Evolutionary conservation across 352 stramenopile species (phyloP), one percentile per base, ranked within the genome.

Genomic region (Phytophthora idaei): DNA sequence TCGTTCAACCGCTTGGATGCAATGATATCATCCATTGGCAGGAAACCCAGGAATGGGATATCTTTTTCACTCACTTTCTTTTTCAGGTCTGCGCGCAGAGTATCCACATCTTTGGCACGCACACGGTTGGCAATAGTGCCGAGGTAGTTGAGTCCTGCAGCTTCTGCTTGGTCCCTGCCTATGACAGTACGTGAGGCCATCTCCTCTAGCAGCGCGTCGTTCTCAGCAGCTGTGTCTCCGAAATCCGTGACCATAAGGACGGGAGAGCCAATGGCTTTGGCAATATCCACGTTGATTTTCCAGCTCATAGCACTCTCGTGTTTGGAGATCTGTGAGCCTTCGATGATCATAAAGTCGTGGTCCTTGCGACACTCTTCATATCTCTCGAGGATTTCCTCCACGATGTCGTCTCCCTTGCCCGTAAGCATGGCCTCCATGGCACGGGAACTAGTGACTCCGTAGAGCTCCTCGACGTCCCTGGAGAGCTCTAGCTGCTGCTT

Each of bases 321-420:
- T 57, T 87, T 71, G 25, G 81, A 80, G 41, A 94, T 58, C 49
- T 81, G 76, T 5, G 83, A 85, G 25, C 85, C 85, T 57, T 94
- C 85, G 37, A 94, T 87, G 65, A 94, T 84, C 77, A 94, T 88
- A 55, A 94, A 94, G 71, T 94, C 85, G 67, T 94, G 84, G 37
- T 79, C 67, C 31, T 79, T 44, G 27, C 80, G 77, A 54, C 69
- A 70, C 7, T 72, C 48, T 36, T 94, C 85, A 56, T 82, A 92
- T 11, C 78, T 75, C 27, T 76, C 78, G 25, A 94, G 52, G 32
- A 94, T 90, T 53, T 85, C 75, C 51, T 92, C 85, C 2, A 92
- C 68, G 0, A 94, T 49, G 39, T 90, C 82, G 61, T 92, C 85
- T 29, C 75, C 68, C 34, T 87, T 85, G 67, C 82, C 83, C 6